Evolutionary conservation across 441 rosid genomes (phyloP).

Genomic region (Pelargonium cotyledonis): DNA sequence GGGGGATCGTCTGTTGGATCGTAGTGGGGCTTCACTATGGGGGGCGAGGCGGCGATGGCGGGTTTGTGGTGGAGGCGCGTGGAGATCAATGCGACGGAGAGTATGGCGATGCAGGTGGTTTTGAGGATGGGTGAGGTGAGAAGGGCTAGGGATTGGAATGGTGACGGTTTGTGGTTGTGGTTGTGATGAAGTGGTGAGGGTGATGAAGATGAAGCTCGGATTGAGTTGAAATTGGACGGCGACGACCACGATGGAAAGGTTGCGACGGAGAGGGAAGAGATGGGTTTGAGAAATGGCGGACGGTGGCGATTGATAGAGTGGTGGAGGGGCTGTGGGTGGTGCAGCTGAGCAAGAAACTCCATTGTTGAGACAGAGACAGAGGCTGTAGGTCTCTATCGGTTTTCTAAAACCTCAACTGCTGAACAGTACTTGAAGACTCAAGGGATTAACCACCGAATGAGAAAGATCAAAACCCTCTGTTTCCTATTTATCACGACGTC

Average conservation of each 20-base stretch:
- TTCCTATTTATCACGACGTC: too few relatives aligned
- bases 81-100: conserved; percentile 64
- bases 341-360: conserved; percentile 49
- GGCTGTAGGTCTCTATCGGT: too few relatives aligned
- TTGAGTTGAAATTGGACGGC: conserved; percentile 21
- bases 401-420: too few relatives aligned
- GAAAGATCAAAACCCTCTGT: too few relatives aligned
- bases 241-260: conserved; percentile 17
- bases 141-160: conserved; percentile 14
- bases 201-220: background rate
- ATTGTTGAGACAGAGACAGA: conserved; percentile 19
- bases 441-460: too few relatives aligned
- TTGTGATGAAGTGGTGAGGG: too few relatives aligned
- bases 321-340: conserved; percentile 29
- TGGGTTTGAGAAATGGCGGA: conserved; percentile 29
- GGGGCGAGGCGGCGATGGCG: conserved; percentile 39
- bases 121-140: conserved; percentile 26
- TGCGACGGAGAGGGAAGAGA: conserved; percentile 12
- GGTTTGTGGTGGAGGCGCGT: conserved; percentile 44
- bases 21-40: conserved; percentile 26
- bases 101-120: conserved; percentile 45
- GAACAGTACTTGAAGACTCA: too few relatives aligned
- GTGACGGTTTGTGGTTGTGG: too few relatives aligned
- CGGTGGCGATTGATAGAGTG: conserved; percentile 31
- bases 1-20: conserved; percentile 17